Conservation (phyloP, 164 flowering plant genomes). For the Akebia trifoliata region DNA sequence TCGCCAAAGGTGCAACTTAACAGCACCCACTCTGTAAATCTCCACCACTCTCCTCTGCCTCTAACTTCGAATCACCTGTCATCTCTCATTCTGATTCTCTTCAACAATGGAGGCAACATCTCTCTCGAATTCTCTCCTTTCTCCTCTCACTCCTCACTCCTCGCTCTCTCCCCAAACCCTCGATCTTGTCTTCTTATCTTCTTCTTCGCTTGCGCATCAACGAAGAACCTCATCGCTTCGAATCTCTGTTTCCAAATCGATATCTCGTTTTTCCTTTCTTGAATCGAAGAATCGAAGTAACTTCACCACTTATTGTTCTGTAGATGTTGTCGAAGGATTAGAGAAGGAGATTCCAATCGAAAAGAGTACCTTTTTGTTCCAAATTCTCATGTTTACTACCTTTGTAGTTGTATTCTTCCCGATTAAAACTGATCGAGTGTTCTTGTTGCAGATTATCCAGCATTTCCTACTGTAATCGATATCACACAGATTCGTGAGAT, state of each 20-base stretch:
- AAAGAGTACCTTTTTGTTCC: conserved; percentile 18
- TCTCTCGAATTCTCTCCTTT: conserved; percentile 12
- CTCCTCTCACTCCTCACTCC: conserved; percentile 10
- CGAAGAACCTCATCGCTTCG: conserved; percentile 1
- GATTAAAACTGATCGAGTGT: neutral
- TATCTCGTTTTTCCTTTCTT: neutral
- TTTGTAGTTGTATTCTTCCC: neutral
- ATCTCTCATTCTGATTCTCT: neutral
- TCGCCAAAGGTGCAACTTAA: neutral
- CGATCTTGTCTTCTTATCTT: neutral
- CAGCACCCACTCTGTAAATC: neutral
- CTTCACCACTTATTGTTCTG: conserved; percentile 9
- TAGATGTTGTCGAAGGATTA: conserved; percentile 1
- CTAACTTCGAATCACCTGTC: neutral
- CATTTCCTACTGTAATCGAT: conserved; percentile 84
- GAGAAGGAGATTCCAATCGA: conserved; percentile 24
- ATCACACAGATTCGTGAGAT: conserved; percentile 80
- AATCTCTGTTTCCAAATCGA: conserved; percentile 6
- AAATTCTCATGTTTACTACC: neutral
- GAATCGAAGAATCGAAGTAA: conserved; percentile 3
- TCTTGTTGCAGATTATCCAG: conserved; percentile 44
- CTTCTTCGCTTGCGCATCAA: neutral
- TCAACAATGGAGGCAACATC: conserved; percentile 19
- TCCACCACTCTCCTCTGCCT: neutral
- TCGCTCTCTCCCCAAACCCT: conserved; percentile 1